These are phyloP conservation scores for Silene coronaria DNA, from an alignment of 179 eudicot species.

Conservation along the genomic window DNA sequence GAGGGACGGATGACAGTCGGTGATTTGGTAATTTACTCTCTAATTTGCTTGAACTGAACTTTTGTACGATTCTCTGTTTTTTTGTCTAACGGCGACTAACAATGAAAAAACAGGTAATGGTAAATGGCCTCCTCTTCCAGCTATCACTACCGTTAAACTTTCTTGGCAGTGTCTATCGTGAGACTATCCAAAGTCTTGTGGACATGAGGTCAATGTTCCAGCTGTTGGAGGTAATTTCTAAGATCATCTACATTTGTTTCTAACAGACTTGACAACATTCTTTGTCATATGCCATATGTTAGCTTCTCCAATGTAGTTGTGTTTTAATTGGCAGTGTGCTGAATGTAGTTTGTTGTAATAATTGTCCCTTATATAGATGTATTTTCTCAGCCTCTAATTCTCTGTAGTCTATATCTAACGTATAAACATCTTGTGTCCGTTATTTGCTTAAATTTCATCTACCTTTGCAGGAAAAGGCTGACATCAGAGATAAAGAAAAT, in stretches of 20 bases:
- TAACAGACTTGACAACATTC: neutral
- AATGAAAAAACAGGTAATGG: slow-evolving; percentile 72
- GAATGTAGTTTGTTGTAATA: neutral
- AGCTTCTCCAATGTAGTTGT: neutral
- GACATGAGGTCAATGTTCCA: slow-evolving; percentile 98
- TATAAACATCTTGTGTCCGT: neutral
- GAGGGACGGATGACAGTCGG: slow-evolving; percentile 84
- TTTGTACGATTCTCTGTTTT: slow-evolving; percentile 4
- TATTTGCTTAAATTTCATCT: neutral
- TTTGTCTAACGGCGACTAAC: slow-evolving; percentile 3
- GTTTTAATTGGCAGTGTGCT: neutral
- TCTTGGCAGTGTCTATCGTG: slow-evolving; percentile 97
- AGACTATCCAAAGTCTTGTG: slow-evolving; percentile 85
- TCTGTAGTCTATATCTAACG: neutral
- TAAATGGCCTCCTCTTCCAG: slow-evolving; percentile 94
- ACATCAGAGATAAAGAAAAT: slow-evolving; percentile 58
- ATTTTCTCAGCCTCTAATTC: neutral
- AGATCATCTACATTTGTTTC: slow-evolving; percentile 11
- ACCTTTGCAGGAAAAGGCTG: slow-evolving; percentile 60
- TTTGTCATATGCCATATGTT: neutral
- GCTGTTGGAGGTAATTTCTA: slow-evolving; percentile 66
- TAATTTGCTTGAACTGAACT: neutral
- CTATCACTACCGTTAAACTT: slow-evolving; percentile 92
- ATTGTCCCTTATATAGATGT: neutral
- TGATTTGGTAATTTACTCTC: slow-evolving; percentile 62